A percentile compares a stretch with the other conserved stretches of the same genome.
These are phyloP conservation scores for Tremella mesenterica DNA, from an alignment of 768 basidiomycete species.

Conservation along the genomic window DNA sequence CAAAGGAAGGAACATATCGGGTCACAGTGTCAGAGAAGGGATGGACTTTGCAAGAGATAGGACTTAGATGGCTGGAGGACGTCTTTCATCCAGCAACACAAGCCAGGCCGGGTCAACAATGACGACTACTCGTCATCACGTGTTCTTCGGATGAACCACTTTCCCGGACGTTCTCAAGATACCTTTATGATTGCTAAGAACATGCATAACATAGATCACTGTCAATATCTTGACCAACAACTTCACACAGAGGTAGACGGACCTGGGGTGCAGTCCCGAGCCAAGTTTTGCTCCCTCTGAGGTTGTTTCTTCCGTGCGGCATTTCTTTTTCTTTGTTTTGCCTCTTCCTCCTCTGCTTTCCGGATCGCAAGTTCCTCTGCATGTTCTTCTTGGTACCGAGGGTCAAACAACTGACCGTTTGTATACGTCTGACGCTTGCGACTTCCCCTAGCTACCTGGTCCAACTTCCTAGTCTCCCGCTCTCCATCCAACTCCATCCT, in stretches of 20 bases:
- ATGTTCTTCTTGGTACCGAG: background rate
- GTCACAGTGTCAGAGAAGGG: background rate
- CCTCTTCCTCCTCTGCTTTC: background rate
- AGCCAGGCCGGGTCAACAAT: background rate
- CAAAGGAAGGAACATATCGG: background rate
- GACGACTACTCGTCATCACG: background rate
- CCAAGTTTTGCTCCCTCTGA: background rate
- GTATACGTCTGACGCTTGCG: slow-evolving; percentile 1
- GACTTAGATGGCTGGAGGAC: background rate
- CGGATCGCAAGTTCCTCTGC: background rate
- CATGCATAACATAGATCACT: background rate
- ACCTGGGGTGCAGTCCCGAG: background rate
- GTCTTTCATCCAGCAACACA: background rate
- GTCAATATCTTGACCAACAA: background rate
- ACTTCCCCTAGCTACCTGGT: slow-evolving; percentile 6
- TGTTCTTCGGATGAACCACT: background rate
- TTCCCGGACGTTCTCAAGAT: background rate
- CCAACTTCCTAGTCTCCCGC: background rate
- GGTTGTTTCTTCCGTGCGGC: background rate
- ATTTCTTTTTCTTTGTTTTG: background rate
- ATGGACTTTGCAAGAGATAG: background rate
- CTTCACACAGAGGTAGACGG: background rate
- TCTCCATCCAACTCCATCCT: background rate
- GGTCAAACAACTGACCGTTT: background rate
- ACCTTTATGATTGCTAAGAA: background rate